phyloP scores from a whole-genome alignment of 768 basidiomycete species.

The Leucocoprinus sp. region DNA sequence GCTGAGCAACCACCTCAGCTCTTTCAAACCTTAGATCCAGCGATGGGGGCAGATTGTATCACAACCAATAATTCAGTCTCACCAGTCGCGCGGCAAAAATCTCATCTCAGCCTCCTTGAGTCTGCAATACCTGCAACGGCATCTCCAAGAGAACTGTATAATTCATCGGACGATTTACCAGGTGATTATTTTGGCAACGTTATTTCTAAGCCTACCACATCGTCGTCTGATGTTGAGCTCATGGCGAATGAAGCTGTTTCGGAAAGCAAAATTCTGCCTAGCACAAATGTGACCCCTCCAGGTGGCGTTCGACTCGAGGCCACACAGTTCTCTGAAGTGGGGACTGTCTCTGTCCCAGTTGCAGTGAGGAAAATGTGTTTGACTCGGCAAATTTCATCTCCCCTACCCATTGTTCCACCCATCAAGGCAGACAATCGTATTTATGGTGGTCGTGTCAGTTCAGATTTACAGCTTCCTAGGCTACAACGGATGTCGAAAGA shows the following conservation, averaged over 20 bases:
- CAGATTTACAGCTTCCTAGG: slow-evolving; percentile 23
- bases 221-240: not conserved
- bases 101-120: slow-evolving; percentile 6
- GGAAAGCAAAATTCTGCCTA: not conserved
- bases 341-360: slow-evolving; percentile 33
- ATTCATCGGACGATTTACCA: slow-evolving; percentile 4
- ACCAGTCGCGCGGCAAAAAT: not conserved
- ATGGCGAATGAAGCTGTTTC: not conserved
- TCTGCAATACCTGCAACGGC: slow-evolving; percentile 18
- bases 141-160: slow-evolving; percentile 10
- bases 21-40: not conserved
- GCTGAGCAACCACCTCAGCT: slow-evolving; percentile 1
- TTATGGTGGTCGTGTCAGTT: slow-evolving; percentile 24
- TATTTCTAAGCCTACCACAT: not conserved
- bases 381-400: slow-evolving; percentile 58
- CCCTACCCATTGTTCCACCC: slow-evolving; percentile 38
- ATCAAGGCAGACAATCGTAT: slow-evolving; percentile 24
- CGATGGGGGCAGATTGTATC: not conserved
- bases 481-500: slow-evolving; percentile 52
- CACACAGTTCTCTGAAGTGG: slow-evolving; percentile 12
- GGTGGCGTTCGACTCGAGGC: slow-evolving; percentile 9
- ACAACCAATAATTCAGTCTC: not conserved
- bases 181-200: slow-evolving; percentile 15
- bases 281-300: not conserved
- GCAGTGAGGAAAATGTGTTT: slow-evolving; percentile 44